Evolutionary conservation across 345 rosid species (phyloP).

Genomic region (Gossypium raimondii): DNA sequence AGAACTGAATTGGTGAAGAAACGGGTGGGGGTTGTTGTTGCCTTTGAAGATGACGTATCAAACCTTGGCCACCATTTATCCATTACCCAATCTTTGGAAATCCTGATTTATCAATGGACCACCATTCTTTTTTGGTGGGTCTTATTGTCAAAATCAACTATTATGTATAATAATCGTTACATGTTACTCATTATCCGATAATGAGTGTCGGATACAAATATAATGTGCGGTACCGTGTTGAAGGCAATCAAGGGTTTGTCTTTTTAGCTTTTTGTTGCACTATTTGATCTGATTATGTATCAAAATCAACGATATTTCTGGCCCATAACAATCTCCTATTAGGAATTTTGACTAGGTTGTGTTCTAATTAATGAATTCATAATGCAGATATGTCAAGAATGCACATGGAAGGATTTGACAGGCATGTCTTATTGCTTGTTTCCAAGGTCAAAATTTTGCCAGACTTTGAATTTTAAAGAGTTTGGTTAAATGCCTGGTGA

Average conservation of each 20-base stretch:
- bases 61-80: background rate
- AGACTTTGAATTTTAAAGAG: background rate
- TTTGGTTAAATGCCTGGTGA: background rate
- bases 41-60: constrained; percentile 18
- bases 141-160: background rate
- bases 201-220: too few relatives aligned
- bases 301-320: too few relatives aligned
- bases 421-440: background rate
- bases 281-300: background rate
- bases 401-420: background rate
- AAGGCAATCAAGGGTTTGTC: background rate
- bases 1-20: constrained; percentile 3
- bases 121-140: constrained; percentile 2
- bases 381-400: constrained; percentile 6
- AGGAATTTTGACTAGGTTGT: background rate
- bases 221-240: background rate
- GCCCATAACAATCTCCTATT: background rate
- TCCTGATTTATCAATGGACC: background rate
- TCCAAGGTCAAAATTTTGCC: background rate
- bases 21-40: constrained; percentile 3
- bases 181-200: too few relatives aligned
- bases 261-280: background rate
- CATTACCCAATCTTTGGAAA: background rate
- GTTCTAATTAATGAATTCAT: background rate
- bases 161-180: background rate